Conservation (phyloP, 345 rosid genomes). For the Boechera retrofracta region DNA sequence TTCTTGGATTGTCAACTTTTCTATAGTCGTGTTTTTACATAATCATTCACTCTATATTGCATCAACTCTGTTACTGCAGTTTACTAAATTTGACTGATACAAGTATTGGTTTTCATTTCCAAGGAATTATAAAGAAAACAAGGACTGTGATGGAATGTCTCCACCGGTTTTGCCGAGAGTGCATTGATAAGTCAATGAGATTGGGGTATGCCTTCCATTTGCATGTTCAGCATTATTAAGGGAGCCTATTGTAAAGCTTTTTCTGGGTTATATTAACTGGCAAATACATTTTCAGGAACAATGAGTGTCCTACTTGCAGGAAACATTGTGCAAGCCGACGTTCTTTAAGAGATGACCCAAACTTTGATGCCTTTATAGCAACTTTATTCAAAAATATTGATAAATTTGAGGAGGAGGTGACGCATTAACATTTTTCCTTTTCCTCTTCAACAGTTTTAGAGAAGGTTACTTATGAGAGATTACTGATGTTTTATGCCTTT, state of each 20-base stretch:
- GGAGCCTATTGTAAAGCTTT: slow-evolving; percentile 16
- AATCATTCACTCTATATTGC: slow-evolving; percentile 6
- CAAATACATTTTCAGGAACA: slow-evolving; percentile 66
- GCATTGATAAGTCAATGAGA: slow-evolving; percentile 98
- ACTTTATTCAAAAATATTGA: slow-evolving; percentile 82
- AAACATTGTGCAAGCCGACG: slow-evolving; percentile 98
- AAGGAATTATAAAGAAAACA: slow-evolving; percentile 96
- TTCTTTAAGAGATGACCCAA: slow-evolving; percentile 93
- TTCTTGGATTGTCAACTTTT: slow-evolving; percentile 5
- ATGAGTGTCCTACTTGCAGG: slow-evolving; percentile 98
- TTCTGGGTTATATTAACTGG: neutral
- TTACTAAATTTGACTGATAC: slow-evolving; percentile 3
- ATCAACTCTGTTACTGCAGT: neutral
- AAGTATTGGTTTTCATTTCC: neutral
- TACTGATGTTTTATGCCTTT: slow-evolving; percentile 25
- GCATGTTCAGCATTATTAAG: slow-evolving; percentile 29
- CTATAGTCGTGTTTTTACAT: slow-evolving; percentile 2
- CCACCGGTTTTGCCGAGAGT: slow-evolving; percentile 93
- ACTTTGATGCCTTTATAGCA: slow-evolving; percentile 85
- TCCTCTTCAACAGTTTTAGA: slow-evolving; percentile 14
- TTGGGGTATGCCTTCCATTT: slow-evolving; percentile 68
- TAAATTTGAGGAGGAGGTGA: slow-evolving; percentile 81
- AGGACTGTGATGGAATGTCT: slow-evolving; percentile 96
- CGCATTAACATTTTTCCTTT: slow-evolving; percentile 14
- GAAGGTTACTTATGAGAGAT: slow-evolving; percentile 22